phyloP scores from a whole-genome alignment of 208 protist species.

The Endotrypanum monterogeii region DNA sequence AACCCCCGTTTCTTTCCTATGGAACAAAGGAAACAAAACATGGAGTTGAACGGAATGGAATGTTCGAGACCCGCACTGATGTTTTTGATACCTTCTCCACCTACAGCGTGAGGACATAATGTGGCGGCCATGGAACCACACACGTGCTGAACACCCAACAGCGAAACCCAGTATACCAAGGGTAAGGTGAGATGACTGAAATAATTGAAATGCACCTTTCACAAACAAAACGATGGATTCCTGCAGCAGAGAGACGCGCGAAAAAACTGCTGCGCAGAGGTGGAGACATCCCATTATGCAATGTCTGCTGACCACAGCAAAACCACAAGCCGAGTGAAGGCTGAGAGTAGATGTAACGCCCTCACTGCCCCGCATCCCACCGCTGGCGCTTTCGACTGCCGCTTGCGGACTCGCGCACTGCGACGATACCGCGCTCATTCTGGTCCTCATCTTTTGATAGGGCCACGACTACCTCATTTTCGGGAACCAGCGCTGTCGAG shows the following conservation, averaged over 20 bases:
- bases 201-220: too few relatives aligned
- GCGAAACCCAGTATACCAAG: neutral
- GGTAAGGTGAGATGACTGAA: too few relatives aligned
- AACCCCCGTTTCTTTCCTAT: neutral
- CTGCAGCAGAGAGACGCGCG: neutral
- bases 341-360: neutral
- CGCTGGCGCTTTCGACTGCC: slow-evolving; percentile 37
- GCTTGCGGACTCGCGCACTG: slow-evolving; percentile 52
- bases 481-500: neutral
- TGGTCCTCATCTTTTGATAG: slow-evolving; percentile 2
- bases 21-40: too few relatives aligned
- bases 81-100: neutral
- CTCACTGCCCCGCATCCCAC: slow-evolving; percentile 2
- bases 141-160: neutral
- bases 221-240: neutral
- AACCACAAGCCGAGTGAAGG: neutral
- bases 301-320: neutral
- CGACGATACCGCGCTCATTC: slow-evolving; percentile 38
- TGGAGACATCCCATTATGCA: neutral
- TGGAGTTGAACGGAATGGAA: neutral
- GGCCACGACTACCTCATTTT: slow-evolving; percentile 1
- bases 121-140: neutral
- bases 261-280: neutral
- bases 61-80: neutral
- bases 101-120: neutral